Percentiles rank a stretch among this genome's conserved stretches.
These are phyloP conservation scores for Fusarium irregulare DNA, from an alignment of 2,329 filamentous ascomycete species.

Conservation along the genomic window DNA sequence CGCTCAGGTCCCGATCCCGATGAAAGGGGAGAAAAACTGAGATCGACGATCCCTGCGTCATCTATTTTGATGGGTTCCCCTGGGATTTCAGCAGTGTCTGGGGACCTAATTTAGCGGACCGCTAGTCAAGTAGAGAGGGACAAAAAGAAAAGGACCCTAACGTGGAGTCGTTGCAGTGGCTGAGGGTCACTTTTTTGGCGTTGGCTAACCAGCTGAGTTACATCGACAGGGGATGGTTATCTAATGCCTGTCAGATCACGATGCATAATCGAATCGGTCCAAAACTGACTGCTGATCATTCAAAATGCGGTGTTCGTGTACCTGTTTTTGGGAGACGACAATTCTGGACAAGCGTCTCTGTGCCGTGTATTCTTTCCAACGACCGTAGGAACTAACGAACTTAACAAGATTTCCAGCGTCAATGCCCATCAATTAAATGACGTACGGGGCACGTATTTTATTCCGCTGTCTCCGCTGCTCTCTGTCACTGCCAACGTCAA, in stretches of 20 bases:
- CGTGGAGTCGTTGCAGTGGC: background rate
- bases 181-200: background rate
- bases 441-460: background rate
- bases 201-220: background rate
- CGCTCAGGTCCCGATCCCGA: slow-evolving; percentile 19
- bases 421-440: background rate
- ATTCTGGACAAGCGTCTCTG: background rate
- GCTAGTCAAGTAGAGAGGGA: background rate
- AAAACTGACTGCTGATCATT: background rate
- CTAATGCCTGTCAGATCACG: slow-evolving; percentile 8
- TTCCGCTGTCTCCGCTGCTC: background rate
- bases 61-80: background rate
- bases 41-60: slow-evolving; percentile 18
- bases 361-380: background rate
- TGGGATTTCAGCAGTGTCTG: background rate
- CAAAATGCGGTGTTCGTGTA: background rate
- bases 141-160: background rate
- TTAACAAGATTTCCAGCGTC: background rate
- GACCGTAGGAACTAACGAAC: background rate
- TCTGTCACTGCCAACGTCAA: background rate
- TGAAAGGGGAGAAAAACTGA: background rate
- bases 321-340: background rate
- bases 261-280: background rate
- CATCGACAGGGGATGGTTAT: background rate
- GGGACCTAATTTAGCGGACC: background rate